Percentiles rank a stretch among this genome's conserved stretches.
Conservation (phyloP, 176 grass and related monocot species). For the Lolium multiflorum region DNA sequence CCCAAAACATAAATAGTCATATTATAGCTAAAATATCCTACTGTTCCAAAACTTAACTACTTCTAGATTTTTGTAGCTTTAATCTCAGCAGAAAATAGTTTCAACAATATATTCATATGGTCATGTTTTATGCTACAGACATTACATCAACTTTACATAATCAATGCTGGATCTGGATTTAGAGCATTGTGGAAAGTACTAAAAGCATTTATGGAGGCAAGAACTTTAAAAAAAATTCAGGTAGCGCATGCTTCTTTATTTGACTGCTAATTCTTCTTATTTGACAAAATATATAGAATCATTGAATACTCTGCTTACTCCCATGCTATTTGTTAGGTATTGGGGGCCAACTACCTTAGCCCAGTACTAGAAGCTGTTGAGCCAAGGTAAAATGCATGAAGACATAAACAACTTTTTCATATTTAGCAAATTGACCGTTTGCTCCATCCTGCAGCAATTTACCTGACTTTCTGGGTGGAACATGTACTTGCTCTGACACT, state of each 20-base stretch:
- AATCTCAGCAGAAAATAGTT: background rate
- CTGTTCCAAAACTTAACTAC: background rate
- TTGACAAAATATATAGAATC: slow-evolving; percentile 32
- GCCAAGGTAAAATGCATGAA: slow-evolving; percentile 64
- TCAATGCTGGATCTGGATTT: slow-evolving; percentile 97
- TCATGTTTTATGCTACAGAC: slow-evolving; percentile 62
- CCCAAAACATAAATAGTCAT: background rate
- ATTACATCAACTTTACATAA: slow-evolving; percentile 88
- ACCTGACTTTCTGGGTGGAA: slow-evolving; percentile 84
- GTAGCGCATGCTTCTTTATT: slow-evolving; percentile 46
- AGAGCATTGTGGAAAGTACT: slow-evolving; percentile 89
- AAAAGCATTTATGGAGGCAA: slow-evolving; percentile 79
- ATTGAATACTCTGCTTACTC: slow-evolving; percentile 28
- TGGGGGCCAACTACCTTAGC: slow-evolving; percentile 72
- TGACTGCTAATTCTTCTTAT: slow-evolving; percentile 33
- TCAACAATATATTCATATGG: slow-evolving; percentile 34
- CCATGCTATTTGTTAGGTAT: slow-evolving; percentile 57
- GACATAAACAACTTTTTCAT: slow-evolving; percentile 21
- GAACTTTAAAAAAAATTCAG: slow-evolving; percentile 88
- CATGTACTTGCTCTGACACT: slow-evolving; percentile 70
- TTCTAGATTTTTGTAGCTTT: slow-evolving; percentile 25
- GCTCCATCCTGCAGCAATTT: slow-evolving; percentile 77
- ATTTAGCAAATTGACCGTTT: slow-evolving; percentile 37
- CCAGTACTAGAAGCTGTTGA: slow-evolving; percentile 79
- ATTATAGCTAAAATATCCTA: background rate